Evolutionary conservation across 1,284 basidiomycete genomes (phyloP), one percentile per base, ranked within the genome.

Genomic region (Ceratobasidium sp.): DNA sequence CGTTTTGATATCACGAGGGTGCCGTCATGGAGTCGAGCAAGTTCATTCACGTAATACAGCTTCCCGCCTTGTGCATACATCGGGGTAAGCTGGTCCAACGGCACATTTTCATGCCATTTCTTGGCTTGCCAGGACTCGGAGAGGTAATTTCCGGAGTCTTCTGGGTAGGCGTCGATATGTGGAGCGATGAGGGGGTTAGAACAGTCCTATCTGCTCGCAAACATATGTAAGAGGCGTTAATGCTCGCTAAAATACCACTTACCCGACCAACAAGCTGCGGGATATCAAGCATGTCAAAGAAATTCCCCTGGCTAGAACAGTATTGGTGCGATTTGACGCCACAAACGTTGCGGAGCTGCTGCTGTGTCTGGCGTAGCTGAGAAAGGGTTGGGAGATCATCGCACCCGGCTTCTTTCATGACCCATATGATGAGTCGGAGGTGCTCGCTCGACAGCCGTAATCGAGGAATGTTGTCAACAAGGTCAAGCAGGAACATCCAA

Each of bases 391-490:
- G 84, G 5, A 85, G 82, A 76, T 83, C 64, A 4, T 52, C 43
- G 6, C 79, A 80, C 0, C 81, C 81, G n/a, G 57, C 40, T 66
- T 83, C 81, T 19, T 78, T 57, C 0, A 84, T 74, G 5, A 83
- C 66, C 81, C 82, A 84, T 1, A 85, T 71, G 32, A 84, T 73
- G 5, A 83, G 65, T 19, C 77, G 79, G 80, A 84, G 81, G 4
- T 83, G 76, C 1, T 79, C 76, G 40, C 79, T 66, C 1, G 82
- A 82, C 0, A 84, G 70, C 7, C 79, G 80, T 1, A 79, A 46
- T 13, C 79, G 79, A 1, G 79, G 81, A 1, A 79, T 43, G 66
- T 79, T 81, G 49, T 79, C 77, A 11, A 81, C 37, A 8, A 78
- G 43, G 57, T 81, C 80, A 19, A 80, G 65, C 0, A 81, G 51